Evolutionary conservation across 129 eudicot species (phyloP), one percentile per base, ranked within the genome.

Genomic region (Artemisia annua): DNA sequence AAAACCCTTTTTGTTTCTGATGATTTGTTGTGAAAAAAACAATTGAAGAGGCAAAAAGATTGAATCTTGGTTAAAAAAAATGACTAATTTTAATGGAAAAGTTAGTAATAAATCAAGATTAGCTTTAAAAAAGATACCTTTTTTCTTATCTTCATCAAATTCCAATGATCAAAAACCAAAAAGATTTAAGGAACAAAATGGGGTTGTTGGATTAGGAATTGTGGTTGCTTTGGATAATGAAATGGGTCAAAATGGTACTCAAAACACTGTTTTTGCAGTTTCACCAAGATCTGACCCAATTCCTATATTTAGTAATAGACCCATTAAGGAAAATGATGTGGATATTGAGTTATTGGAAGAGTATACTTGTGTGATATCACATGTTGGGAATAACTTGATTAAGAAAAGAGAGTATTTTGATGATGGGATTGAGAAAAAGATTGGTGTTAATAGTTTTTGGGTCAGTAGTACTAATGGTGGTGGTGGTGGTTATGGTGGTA

Each of bases 341-440:
- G 79, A 69, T 50, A 85, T 89, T 71, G 89, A 89, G 91, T 49
- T 81, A 54, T 81, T 76, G 73, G 96, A 90, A 76, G 96, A 87
- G 79, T 90, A 90, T 62, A 90, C 96, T 4, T 87, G 96, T 71
- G 93, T 90, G 67, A 85, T 83, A 16, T 83, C 92, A n/a, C 90
- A 87, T 52, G 75, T 86, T 17, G 96, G 96, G 65, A 78, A 83
- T 30, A 90, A 83, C 74, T 58, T 82, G 69, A 75, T 90, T 43
- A 78, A 84, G 84, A 90, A 87, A 81, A 78, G 79, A 18, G 93
- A 90, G 88, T 90, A 83, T 74, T 90, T 87, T 78, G 88, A 87
- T 71, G 87, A 80, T 70, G 87, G 84, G 68, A 17, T 71, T 24
- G 70, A 74, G 63, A 67, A 32, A 57, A 75, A 59, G 2, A 48